Evolutionary conservation across 768 basidiomycete species (phyloP).

Genomic region (Rubroboletus satanas): DNA sequence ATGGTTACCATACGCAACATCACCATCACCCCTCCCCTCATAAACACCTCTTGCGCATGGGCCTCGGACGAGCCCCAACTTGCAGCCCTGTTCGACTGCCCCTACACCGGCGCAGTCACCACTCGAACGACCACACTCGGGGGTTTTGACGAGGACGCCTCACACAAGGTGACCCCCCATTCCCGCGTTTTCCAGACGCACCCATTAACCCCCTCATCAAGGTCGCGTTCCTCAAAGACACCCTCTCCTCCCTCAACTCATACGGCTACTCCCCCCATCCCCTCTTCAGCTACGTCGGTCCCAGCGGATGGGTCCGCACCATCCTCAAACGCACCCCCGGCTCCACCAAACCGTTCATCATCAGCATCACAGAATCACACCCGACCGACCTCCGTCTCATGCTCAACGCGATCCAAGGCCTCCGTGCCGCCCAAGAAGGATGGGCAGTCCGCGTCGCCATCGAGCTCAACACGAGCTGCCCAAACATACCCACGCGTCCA

Average conservation of each 20-base stretch:
- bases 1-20: constrained; percentile 63
- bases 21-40: constrained; percentile 55
- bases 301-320: constrained; percentile 47
- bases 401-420: constrained; percentile 55
- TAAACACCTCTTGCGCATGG: constrained; percentile 83
- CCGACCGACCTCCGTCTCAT: constrained; percentile 49
- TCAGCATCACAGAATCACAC: constrained; percentile 70
- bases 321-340: constrained; percentile 35
- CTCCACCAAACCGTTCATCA: constrained; percentile 63
- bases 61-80: constrained; percentile 68
- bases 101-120: constrained; percentile 73
- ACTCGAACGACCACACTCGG: constrained; percentile 71
- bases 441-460: constrained; percentile 52
- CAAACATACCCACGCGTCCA: constrained; percentile 62
- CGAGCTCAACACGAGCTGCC: constrained; percentile 84
- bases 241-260: constrained; percentile 68
- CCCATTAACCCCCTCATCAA: constrained; percentile 27
- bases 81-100: constrained; percentile 57
- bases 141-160: constrained; percentile 65
- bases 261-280: constrained; percentile 86
- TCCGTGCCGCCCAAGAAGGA: constrained; percentile 40
- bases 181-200: background rate
- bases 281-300: constrained; percentile 54
- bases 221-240: constrained; percentile 56
- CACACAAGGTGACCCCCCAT: constrained; percentile 48